phyloP scores from a whole-genome alignment of 306 rosid species.

The Prunus mira region DNA sequence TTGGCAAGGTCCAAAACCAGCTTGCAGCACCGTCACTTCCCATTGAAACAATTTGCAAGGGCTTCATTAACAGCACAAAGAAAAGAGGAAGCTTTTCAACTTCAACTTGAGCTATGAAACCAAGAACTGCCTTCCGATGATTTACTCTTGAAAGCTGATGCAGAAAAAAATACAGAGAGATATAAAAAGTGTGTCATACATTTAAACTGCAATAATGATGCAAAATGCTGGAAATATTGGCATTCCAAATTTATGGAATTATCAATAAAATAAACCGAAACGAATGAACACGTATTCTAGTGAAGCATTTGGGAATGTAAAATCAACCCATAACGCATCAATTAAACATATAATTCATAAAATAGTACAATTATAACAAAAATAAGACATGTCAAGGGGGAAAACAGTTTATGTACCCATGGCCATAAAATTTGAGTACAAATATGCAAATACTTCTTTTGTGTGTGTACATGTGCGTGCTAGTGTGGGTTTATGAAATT shows the following conservation, averaged over 20 bases:
- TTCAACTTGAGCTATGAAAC: slow-evolving; percentile 77
- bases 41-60: slow-evolving; percentile 56
- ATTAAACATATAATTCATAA: not conserved
- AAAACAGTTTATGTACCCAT: not conserved
- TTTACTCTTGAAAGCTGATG: slow-evolving; percentile 69
- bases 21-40: slow-evolving; percentile 54
- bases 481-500: too few species aligned
- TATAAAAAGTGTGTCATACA: not conserved
- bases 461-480: too few species aligned
- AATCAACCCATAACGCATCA: not conserved
- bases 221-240: not conserved
- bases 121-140: slow-evolving; percentile 82
- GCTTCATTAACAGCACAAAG: slow-evolving; percentile 73
- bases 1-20: slow-evolving; percentile 58
- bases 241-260: not conserved
- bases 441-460: not conserved
- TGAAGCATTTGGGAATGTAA: not conserved
- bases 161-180: not conserved
- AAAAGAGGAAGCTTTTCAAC: slow-evolving; percentile 78
- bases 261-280: too few species aligned
- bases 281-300: not conserved
- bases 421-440: not conserved
- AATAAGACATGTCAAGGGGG: not conserved
- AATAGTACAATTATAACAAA: not conserved
- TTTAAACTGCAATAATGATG: not conserved